Conservation (phyloP, 2,329 filamentous ascomycete genomes). For the Bipolaris sorokiniana region DNA sequence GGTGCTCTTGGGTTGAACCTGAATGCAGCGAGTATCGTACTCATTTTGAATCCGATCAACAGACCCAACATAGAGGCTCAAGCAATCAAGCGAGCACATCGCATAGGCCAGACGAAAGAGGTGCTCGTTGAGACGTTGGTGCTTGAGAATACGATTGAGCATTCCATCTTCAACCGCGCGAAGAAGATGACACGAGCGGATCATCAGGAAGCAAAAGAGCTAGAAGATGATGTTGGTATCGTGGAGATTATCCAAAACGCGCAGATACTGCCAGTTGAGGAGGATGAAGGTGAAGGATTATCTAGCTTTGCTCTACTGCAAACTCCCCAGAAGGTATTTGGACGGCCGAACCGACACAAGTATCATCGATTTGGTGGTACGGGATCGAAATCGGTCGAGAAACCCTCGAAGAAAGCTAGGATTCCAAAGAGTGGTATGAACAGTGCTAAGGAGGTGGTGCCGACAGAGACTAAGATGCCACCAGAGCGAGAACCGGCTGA, state of each 20-base stretch:
- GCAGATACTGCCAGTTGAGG: conserved; percentile 53
- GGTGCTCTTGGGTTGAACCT: conserved; percentile 89
- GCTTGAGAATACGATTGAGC: conserved; percentile 79
- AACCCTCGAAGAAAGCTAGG: conserved; percentile 28
- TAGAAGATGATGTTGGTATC: conserved; percentile 66
- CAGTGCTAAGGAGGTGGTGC: not conserved
- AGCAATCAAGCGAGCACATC: conserved; percentile 86
- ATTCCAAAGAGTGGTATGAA: conserved; percentile 7
- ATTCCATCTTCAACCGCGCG: conserved; percentile 77
- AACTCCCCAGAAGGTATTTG: conserved; percentile 55
- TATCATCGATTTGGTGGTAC: conserved; percentile 35
- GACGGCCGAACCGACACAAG: conserved; percentile 39
- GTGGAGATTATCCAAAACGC: conserved; percentile 65
- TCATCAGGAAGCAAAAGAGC: conserved; percentile 60
- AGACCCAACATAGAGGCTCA: conserved; percentile 85
- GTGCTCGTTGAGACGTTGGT: conserved; percentile 89
- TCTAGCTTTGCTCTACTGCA: conserved; percentile 52
- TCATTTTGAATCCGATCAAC: conserved; percentile 87
- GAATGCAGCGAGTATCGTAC: conserved; percentile 80
- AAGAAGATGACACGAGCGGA: conserved; percentile 73
- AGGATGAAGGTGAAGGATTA: conserved; percentile 36
- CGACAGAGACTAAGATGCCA: not conserved
- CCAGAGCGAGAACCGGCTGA: not conserved
- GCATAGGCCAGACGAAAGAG: conserved; percentile 79
- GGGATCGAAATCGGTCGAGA: conserved; percentile 24